phyloP scores from a whole-genome alignment of 495 filamentous ascomycete species.

The Penicillium cosmopolitanum region DNA sequence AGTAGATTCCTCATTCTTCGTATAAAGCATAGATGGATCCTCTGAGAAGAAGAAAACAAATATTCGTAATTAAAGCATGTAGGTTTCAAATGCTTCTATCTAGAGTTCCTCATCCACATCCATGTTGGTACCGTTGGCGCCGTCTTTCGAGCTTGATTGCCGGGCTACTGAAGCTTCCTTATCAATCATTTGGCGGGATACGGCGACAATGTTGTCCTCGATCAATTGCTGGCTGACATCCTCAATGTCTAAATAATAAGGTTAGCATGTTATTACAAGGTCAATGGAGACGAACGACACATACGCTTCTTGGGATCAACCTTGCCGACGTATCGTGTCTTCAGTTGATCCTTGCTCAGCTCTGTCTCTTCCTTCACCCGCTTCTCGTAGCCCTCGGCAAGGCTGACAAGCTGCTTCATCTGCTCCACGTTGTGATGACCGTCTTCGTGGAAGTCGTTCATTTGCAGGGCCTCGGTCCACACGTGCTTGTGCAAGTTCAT shows the following conservation, averaged over 20 bases:
- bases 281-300: conserved; percentile 23
- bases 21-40: neutral
- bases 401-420: conserved; percentile 80
- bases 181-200: conserved; percentile 97
- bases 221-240: conserved; percentile 94
- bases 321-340: conserved; percentile 98
- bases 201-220: conserved; percentile 97
- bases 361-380: conserved; percentile 97
- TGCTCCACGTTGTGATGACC: conserved; percentile 80
- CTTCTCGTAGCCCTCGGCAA: conserved; percentile 98
- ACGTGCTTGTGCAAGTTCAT: conserved; percentile 99
- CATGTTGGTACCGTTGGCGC: conserved; percentile 58
- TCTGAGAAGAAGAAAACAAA: conserved; percentile 11
- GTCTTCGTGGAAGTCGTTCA: conserved; percentile 93
- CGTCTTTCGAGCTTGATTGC: conserved; percentile 52
- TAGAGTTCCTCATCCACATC: conserved; percentile 64
- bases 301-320: conserved; percentile 97
- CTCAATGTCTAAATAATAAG: conserved; percentile 68
- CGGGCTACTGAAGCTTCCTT: conserved; percentile 84
- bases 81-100: conserved; percentile 27
- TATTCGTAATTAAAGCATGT: conserved; percentile 31
- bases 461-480: conserved; percentile 96
- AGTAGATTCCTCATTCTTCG: neutral
- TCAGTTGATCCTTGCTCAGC: conserved; percentile 93
- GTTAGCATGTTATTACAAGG: conserved; percentile 26